Percentiles rank a stretch among this genome's conserved stretches.
phyloP scores from a whole-genome alignment of 2,329 filamentous ascomycete species.

The Pseudopyricularia cyperi region DNA sequence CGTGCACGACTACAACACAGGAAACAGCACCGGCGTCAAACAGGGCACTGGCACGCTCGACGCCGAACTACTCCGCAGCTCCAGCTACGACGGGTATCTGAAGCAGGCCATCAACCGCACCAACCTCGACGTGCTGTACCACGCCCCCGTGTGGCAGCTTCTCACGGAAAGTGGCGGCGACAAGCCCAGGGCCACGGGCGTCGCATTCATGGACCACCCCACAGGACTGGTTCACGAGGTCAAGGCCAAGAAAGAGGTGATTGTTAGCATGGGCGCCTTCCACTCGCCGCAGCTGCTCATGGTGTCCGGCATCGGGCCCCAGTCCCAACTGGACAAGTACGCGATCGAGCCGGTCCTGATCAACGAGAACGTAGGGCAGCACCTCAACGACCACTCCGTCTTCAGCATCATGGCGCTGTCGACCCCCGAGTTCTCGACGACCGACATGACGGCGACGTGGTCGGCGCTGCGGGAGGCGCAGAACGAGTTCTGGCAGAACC shows the following conservation, averaged over 20 bases:
- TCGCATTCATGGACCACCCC: slow-evolving; percentile 11
- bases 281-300: slow-evolving; percentile 36
- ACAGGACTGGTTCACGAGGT: slow-evolving; percentile 5
- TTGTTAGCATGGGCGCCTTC: slow-evolving; percentile 34
- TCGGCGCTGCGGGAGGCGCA: slow-evolving; percentile 9
- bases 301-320: slow-evolving; percentile 43
- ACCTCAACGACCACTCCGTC: slow-evolving; percentile 14
- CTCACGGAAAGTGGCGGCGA: slow-evolving; percentile 6
- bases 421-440: slow-evolving; percentile 11
- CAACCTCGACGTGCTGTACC: slow-evolving; percentile 14
- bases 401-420: slow-evolving; percentile 15
- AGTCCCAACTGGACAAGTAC: slow-evolving; percentile 34
- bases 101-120: slow-evolving; percentile 7
- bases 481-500: slow-evolving; percentile 8
- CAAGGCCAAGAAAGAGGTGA: slow-evolving; percentile 25
- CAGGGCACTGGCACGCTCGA: slow-evolving; percentile 14
- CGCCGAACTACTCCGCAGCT: slow-evolving; percentile 11
- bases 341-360: slow-evolving; percentile 41
- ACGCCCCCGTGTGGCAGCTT: slow-evolving; percentile 10
- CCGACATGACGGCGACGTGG: slow-evolving; percentile 10
- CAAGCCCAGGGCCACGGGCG: slow-evolving; percentile 10
- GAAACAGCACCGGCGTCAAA: slow-evolving; percentile 15
- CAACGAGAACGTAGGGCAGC: slow-evolving; percentile 46
- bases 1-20: slow-evolving; percentile 13
- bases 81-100: slow-evolving; percentile 13